phyloP scores from a whole-genome alignment of 176 grass and related monocot genomes.

The Carex cristatella region DNA sequence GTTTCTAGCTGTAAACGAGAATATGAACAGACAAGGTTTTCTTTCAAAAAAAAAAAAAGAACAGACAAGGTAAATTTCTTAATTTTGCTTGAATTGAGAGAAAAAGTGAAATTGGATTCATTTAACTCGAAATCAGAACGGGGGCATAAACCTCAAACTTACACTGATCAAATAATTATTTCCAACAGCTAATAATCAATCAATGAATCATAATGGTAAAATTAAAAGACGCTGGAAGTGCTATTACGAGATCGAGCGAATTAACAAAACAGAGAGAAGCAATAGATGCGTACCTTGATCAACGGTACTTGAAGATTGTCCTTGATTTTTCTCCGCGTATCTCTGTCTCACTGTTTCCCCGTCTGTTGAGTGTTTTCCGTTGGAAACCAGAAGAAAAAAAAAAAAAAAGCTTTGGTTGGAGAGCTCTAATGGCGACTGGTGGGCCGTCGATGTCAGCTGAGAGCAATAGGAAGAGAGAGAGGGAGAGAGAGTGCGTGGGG shows the following conservation, averaged over 20 bases:
- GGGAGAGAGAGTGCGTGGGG: neutral
- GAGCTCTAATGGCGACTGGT: neutral
- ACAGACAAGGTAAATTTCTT: neutral
- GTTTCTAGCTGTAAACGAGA: neutral
- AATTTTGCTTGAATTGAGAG: neutral
- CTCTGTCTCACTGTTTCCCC: neutral
- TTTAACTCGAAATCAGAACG: neutral
- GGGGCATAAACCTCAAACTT: neutral
- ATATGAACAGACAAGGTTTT: neutral
- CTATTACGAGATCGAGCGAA: neutral
- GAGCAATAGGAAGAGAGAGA: slow-evolving; percentile 1
- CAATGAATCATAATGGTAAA: neutral
- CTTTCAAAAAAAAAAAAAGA: neutral
- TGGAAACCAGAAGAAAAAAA: neutral
- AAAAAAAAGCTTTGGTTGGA: neutral
- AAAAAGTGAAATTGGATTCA: neutral
- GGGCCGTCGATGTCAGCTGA: slow-evolving; percentile 30
- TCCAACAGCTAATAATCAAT: neutral
- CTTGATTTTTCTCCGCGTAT: neutral
- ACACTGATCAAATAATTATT: neutral
- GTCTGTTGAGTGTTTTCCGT: neutral
- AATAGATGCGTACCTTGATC: slow-evolving; percentile 8
- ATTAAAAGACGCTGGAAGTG: neutral
- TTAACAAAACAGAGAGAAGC: neutral
- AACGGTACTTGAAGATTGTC: neutral